Conservation (phyloP, 2,329 filamentous ascomycete genomes). For the Aspergillus sclerotialis region DNA sequence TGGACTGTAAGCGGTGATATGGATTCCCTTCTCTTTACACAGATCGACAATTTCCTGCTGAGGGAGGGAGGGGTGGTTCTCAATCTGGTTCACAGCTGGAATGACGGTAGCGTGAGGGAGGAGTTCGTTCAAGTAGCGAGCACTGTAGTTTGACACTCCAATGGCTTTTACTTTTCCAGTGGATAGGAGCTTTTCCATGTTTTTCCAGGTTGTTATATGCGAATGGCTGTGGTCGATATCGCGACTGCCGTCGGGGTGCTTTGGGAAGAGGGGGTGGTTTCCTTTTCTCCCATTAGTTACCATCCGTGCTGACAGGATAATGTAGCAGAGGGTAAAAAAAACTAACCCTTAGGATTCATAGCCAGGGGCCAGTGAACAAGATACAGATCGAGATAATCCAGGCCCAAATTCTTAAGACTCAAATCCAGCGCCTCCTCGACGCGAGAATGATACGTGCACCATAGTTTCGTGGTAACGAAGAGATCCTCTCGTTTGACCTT, state of each 20-base stretch:
- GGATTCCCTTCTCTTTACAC: constrained; percentile 45
- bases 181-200: constrained; percentile 53
- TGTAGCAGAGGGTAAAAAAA: background rate
- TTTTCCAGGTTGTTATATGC: constrained; percentile 71
- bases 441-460: constrained; percentile 69
- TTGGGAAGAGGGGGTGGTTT: constrained; percentile 55
- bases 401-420: constrained; percentile 64
- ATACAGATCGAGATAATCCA: constrained; percentile 76
- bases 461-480: constrained; percentile 80
- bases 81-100: constrained; percentile 73
- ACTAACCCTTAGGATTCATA: constrained; percentile 65
- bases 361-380: constrained; percentile 76
- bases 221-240: constrained; percentile 64
- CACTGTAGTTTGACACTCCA: constrained; percentile 54
- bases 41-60: constrained; percentile 48
- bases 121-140: constrained; percentile 48
- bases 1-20: constrained; percentile 47
- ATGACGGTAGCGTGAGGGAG: constrained; percentile 51
- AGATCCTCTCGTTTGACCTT: constrained; percentile 68
- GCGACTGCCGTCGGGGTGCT: constrained; percentile 63
- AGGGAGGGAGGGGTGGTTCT: constrained; percentile 66
- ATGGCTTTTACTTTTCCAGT: constrained; percentile 51
- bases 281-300: constrained; percentile 11
- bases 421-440: constrained; percentile 64
- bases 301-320: background rate